Evolutionary conservation across 164 flowering plant species (phyloP).

Genomic region (Aristolochia contorta): DNA sequence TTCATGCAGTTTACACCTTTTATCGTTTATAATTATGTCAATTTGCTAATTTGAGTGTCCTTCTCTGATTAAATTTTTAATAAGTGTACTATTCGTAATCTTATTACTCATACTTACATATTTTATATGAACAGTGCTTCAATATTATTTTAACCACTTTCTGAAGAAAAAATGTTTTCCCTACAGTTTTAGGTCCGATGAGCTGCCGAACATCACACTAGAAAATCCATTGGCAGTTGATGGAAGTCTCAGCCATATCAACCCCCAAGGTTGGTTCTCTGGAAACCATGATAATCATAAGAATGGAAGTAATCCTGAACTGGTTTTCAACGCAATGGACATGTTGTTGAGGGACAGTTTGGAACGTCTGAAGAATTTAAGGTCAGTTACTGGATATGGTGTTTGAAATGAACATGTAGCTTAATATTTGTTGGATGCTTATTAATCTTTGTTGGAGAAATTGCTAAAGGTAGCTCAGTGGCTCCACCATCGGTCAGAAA

Average conservation of each 20-base stretch:
- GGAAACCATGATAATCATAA: constrained; percentile 16
- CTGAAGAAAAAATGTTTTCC: no score
- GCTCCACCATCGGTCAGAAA: no score
- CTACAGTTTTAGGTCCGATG: constrained; percentile 12
- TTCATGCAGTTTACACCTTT: neutral
- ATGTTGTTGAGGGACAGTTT: constrained; percentile 40
- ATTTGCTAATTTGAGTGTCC: neutral
- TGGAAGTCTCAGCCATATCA: constrained; percentile 12
- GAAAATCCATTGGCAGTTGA: constrained; percentile 12
- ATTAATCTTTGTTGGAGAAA: neutral
- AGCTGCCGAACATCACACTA: constrained; percentile 8
- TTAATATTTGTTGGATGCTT: neutral
- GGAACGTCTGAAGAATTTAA: constrained; percentile 50
- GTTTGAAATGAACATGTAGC: neutral
- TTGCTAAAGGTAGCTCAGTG: neutral
- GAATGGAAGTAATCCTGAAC: constrained; percentile 21
- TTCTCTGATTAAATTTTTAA: neutral
- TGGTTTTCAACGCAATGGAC: constrained; percentile 53
- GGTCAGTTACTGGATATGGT: constrained; percentile 21
- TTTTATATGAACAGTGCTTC: neutral
- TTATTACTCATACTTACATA: neutral
- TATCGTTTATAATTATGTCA: neutral
- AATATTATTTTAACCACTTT: no score
- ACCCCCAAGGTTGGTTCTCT: constrained; percentile 19
- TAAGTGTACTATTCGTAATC: neutral